Evolutionary conservation across 192 early-diverging fungal species (phyloP).

Genomic region (Podila clonocystis): DNA sequence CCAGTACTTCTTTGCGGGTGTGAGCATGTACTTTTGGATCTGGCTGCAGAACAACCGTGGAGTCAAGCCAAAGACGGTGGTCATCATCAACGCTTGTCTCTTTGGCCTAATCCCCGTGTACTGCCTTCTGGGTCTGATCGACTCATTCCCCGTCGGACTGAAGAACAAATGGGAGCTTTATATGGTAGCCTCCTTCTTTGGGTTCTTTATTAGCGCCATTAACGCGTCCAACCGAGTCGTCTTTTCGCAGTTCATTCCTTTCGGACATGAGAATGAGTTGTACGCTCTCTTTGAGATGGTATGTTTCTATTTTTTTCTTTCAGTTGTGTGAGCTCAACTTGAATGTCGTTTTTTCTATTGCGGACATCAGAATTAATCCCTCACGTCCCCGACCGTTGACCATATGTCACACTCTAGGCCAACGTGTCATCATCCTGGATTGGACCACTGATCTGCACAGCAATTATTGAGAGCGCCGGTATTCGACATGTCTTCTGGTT

Average conservation of each 20-base stretch:
- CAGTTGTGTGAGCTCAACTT: neutral
- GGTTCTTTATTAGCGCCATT: constrained; percentile 69
- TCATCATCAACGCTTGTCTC: constrained; percentile 60
- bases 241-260: constrained; percentile 70
- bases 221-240: constrained; percentile 67
- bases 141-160: constrained; percentile 57
- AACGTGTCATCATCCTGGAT: constrained; percentile 33
- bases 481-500: constrained; percentile 40
- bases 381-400: neutral
- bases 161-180: constrained; percentile 65
- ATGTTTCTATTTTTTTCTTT: neutral
- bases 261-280: constrained; percentile 74
- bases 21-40: constrained; percentile 66
- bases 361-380: neutral
- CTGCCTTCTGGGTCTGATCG: constrained; percentile 67
- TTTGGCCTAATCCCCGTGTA: constrained; percentile 67
- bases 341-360: neutral
- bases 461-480: constrained; percentile 28
- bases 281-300: constrained; percentile 73
- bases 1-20: constrained; percentile 59
- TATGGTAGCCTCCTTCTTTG: constrained; percentile 63
- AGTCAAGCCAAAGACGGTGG: constrained; percentile 57
- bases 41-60: constrained; percentile 60
- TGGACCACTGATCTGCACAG: constrained; percentile 32
- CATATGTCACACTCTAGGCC: constrained; percentile 3